A percentile compares a stretch with the other conserved stretches of the same genome.
Conservation (phyloP, 306 rosid species). For the Pyrus pyrifolia region DNA sequence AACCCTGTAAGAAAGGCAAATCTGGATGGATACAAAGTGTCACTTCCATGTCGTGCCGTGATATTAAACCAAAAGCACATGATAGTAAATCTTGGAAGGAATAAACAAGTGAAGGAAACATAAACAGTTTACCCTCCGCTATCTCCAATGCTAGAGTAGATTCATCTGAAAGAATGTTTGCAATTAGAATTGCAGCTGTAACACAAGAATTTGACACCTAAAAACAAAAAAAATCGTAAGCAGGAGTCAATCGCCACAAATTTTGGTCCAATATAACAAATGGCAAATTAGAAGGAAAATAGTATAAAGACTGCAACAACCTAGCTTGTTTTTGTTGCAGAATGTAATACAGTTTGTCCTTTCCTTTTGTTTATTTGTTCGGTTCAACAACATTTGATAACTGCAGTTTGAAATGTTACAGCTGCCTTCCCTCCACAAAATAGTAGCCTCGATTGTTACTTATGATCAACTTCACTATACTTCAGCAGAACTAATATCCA, state of each 20-base stretch:
- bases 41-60: constrained; percentile 5
- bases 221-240: constrained; percentile 10
- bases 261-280: neutral
- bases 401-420: no score
- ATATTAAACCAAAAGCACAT: neutral
- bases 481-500: neutral
- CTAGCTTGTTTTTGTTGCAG: neutral
- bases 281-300: neutral
- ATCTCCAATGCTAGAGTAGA: constrained; percentile 47
- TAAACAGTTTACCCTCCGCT: constrained; percentile 43
- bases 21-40: constrained; percentile 39
- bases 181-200: constrained; percentile 71
- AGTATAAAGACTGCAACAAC: neutral
- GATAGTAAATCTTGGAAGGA: neutral
- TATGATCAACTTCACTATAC: no score
- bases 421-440: no score
- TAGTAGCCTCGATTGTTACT: no score
- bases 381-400: no score
- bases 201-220: constrained; percentile 81
- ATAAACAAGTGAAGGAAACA: constrained; percentile 9
- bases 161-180: constrained; percentile 75
- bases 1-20: constrained; percentile 55
- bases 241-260: neutral
- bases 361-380: no score
- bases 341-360: neutral